Percentiles rank a stretch among this genome's conserved stretches.
Conservation (phyloP, 108 stramenopile genomes). For the Pseudonitzschia delicatissima region DNA sequence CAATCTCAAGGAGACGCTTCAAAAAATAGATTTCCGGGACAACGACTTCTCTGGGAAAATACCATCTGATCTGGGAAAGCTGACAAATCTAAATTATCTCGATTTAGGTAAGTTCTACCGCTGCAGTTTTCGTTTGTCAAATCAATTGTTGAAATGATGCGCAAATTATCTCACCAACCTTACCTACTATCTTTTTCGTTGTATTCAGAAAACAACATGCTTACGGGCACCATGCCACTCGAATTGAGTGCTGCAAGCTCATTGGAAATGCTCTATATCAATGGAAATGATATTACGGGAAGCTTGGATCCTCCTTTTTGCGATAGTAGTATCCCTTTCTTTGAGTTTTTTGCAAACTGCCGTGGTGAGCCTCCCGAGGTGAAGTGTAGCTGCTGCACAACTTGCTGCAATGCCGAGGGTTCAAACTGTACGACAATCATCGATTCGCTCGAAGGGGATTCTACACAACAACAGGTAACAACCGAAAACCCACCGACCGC, state of each 20-base stretch:
- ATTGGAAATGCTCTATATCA: neutral
- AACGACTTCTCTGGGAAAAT: neutral
- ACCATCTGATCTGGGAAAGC: neutral
- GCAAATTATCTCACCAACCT: no score
- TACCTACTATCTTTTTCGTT: neutral
- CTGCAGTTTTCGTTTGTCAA: no score
- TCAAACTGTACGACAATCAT: neutral
- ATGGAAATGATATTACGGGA: slow-evolving; percentile 8
- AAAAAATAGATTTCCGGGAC: neutral
- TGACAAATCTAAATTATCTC: neutral
- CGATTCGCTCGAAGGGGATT: no score
- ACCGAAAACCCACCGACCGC: no score
- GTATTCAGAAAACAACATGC: neutral
- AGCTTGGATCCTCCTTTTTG: slow-evolving; percentile 1
- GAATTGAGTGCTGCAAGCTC: neutral
- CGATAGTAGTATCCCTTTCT: neutral
- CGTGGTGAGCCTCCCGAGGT: neutral
- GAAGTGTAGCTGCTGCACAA: slow-evolving; percentile 7
- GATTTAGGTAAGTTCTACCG: neutral
- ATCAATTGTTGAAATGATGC: no score
- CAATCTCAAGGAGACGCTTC: neutral
- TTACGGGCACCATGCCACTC: neutral
- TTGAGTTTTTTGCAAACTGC: neutral
- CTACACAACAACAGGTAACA: no score
- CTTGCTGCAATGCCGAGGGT: slow-evolving; percentile 1